Evolutionary conservation across 345 rosid species (phyloP).

Genomic region (Brassica carinata): DNA sequence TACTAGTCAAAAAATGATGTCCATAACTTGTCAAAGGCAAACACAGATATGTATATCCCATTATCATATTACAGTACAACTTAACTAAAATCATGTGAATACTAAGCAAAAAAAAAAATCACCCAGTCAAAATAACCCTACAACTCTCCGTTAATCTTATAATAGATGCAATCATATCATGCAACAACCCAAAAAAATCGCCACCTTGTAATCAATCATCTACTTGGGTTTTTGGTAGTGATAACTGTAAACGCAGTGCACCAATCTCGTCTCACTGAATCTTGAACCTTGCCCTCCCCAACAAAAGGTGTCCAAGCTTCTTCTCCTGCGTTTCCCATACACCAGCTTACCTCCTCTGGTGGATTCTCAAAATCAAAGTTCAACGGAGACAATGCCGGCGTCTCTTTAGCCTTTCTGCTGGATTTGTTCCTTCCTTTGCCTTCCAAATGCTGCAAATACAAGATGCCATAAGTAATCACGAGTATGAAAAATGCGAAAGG

Average conservation of each 20-base stretch:
- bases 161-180: background rate
- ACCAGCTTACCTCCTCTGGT: slow-evolving; percentile 67
- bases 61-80: background rate
- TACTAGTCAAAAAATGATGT: slow-evolving; percentile 12
- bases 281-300: slow-evolving; percentile 48
- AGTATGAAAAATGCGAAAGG: background rate
- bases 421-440: slow-evolving; percentile 36
- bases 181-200: background rate
- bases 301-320: slow-evolving; percentile 58
- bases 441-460: slow-evolving; percentile 39
- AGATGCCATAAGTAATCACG: background rate
- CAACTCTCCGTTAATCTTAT: slow-evolving; percentile 7
- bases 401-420: slow-evolving; percentile 17
- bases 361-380: slow-evolving; percentile 55
- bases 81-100: background rate
- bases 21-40: background rate
- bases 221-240: slow-evolving; percentile 32
- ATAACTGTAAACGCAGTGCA: slow-evolving; percentile 46
- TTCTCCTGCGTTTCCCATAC: slow-evolving; percentile 30
- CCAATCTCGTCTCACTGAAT: slow-evolving; percentile 52
- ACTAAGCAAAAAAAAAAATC: slow-evolving; percentile 5
- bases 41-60: background rate
- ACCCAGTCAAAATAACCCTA: slow-evolving; percentile 13
- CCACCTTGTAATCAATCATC: background rate
- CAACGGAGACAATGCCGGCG: slow-evolving; percentile 9